Percentiles rank a stretch among this genome's conserved stretches.
Conservation (phyloP, 1,139 yeast species). For the Candida sp. region DNA sequence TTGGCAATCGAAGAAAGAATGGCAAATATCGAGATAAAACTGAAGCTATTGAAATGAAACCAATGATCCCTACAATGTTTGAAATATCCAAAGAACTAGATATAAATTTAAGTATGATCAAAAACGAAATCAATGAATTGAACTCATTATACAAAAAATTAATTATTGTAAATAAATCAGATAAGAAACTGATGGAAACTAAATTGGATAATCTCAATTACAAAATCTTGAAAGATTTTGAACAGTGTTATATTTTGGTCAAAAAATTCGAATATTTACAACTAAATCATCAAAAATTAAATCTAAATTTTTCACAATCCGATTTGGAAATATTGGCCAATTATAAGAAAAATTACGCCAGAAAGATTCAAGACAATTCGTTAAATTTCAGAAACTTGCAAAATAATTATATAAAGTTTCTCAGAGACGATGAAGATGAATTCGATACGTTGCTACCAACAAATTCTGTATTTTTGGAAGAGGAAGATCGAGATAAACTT, state of each 20-base stretch:
- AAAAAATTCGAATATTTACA: conserved; percentile 60
- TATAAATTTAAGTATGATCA: conserved; percentile 48
- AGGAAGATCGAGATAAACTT: conserved; percentile 40
- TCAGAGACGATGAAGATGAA: conserved; percentile 67
- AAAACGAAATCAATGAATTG: conserved; percentile 50
- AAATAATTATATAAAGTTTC: conserved; percentile 77
- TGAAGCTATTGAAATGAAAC: conserved; percentile 42
- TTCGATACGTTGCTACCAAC: conserved; percentile 16
- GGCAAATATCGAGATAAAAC: conserved; percentile 3
- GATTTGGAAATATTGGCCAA: conserved; percentile 72
- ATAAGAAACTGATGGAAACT: conserved; percentile 62
- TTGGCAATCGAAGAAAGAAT: conserved; percentile 18
- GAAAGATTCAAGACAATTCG: conserved; percentile 75
- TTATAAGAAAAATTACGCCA: conserved; percentile 80
- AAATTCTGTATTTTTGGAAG: conserved; percentile 2
- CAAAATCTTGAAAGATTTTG: conserved; percentile 69
- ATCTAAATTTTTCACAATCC: conserved; percentile 34
- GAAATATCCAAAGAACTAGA: conserved; percentile 76
- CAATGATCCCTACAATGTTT: conserved; percentile 74
- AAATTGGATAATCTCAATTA: conserved; percentile 74
- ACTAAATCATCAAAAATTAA: conserved; percentile 32
- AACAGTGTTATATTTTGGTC: conserved; percentile 71
- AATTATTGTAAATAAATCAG: conserved; percentile 82
- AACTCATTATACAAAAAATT: conserved; percentile 75
- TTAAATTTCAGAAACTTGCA: conserved; percentile 82